A percentile compares a stretch with the other conserved stretches of the same genome.
Evolutionary conservation across 176 grass and related monocot species (phyloP).

Genomic region (Musa beccarii): DNA sequence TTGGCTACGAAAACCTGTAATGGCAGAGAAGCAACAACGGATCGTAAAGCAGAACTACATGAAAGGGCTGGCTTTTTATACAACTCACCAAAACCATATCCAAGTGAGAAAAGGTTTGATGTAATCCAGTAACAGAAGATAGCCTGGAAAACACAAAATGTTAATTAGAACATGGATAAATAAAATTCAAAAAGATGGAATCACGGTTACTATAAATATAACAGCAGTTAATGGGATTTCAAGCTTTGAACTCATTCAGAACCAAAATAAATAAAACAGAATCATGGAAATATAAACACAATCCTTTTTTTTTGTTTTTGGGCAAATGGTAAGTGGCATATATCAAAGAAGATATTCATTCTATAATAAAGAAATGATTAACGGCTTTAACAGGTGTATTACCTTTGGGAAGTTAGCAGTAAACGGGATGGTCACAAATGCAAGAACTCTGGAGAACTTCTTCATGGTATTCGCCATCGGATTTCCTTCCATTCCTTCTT

Average conservation of each 20-base stretch:
- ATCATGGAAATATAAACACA: no score
- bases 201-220: no score
- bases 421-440: slow-evolving; percentile 68
- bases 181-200: no score
- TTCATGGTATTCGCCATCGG: slow-evolving; percentile 65
- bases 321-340: no score
- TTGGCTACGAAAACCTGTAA: not conserved
- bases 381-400: not conserved
- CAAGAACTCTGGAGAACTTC: slow-evolving; percentile 63
- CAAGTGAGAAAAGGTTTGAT: slow-evolving; percentile 74
- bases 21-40: slow-evolving; percentile 15
- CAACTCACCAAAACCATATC: slow-evolving; percentile 65
- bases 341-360: no score
- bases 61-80: slow-evolving; percentile 3
- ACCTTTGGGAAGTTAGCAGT: slow-evolving; percentile 85
- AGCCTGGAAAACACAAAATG: slow-evolving; percentile 33
- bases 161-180: not conserved
- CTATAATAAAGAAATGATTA: no score
- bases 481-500: slow-evolving; percentile 89
- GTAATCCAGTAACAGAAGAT: slow-evolving; percentile 93
- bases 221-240: no score
- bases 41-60: slow-evolving; percentile 8
- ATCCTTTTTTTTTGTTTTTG: no score
- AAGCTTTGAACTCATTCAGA: no score
- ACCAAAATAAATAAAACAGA: no score